phyloP scores from a whole-genome alignment of 805 yeast genomes.

The Lachancea sp. region DNA sequence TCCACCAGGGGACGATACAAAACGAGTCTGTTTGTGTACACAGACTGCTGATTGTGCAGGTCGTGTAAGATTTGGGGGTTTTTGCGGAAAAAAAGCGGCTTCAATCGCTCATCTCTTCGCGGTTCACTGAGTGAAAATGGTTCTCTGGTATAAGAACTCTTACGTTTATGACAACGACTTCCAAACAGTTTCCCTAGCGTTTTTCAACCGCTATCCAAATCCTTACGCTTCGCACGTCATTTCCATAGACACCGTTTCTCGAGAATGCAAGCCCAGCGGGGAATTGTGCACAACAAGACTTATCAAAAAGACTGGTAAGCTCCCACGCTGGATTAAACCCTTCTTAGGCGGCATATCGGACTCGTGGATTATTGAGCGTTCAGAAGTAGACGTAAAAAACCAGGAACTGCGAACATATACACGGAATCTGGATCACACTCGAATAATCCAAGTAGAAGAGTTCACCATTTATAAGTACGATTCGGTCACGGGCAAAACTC shows the following conservation, averaged over 20 bases:
- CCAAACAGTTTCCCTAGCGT: conserved; percentile 66
- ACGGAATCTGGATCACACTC: conserved; percentile 77
- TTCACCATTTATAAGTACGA: conserved; percentile 48
- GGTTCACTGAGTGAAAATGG: conserved; percentile 39
- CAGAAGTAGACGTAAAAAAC: conserved; percentile 58
- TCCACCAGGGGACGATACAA: no score
- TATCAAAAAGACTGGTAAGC: conserved; percentile 68
- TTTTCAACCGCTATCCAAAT: conserved; percentile 62
- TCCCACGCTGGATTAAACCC: conserved; percentile 75
- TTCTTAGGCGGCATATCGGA: conserved; percentile 63
- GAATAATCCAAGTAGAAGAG: conserved; percentile 74
- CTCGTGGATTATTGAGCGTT: conserved; percentile 76
- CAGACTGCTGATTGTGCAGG: no score
- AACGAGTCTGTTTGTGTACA: no score
- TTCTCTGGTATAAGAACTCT: conserved; percentile 49
- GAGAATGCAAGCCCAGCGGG: conserved; percentile 54
- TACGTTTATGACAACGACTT: conserved; percentile 61
- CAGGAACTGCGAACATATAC: conserved; percentile 61
- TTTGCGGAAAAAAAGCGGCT: neutral
- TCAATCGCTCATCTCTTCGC: neutral
- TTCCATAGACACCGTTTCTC: conserved; percentile 70
- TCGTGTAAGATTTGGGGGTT: neutral
- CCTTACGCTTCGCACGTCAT: conserved; percentile 84
- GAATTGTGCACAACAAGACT: conserved; percentile 65
- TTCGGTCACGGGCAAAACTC: conserved; percentile 32